Evolutionary conservation across 495 filamentous ascomycete genomes (phyloP), one percentile per base, ranked within the genome.

Genomic region (Lichenothelia convexa): DNA sequence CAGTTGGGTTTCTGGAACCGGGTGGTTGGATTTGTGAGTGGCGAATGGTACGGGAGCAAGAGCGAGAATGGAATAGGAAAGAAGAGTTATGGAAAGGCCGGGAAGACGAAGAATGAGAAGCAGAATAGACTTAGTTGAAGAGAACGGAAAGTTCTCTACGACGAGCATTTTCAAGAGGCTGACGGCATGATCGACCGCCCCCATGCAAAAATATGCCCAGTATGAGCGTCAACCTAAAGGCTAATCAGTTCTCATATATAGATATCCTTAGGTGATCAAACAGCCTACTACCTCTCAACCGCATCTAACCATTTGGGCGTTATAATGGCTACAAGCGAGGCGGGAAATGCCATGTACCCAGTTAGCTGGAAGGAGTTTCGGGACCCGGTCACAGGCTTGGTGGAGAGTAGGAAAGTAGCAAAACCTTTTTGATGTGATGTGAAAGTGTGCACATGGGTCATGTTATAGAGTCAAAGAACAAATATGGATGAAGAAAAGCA

Each of bases 311-410:
- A 91, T 55, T 63, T 92, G 24, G 89, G 89, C 16, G 87, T 97
- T 31, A 76, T 97, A 16, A 83, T 94, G 79, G 89, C 89, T 17
- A 73, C 67, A 47, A 92, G 84, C 49, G 85, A 91, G 53, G 70
- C 67, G 2, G 89, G 86, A 1, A 86, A 89, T 54, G 67, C 72
- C 53, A 87, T 95, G 79, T 75, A 76, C 46, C 87, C 89, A 9
- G 68, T 91, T 19, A 91, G 74, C 54, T 97, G 89, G 89, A 83
- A 79, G 63, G 85, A 95, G 54, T 87, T 92, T 59, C 67, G 66
- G 39, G 85, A 93, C 59, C 73, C 78, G 5, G 67, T 70, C 35
- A 92, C 79, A n/a, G 86, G 84, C 7, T 35, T 58, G 34, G 70
- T 63, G 40, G 89, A 97, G 65, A 58, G 55, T 44, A 75, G 89